Percentiles rank a stretch among this genome's conserved stretches.
phyloP scores from a whole-genome alignment of 352 stramenopile species.

The Blastocystis hominis region DNA sequence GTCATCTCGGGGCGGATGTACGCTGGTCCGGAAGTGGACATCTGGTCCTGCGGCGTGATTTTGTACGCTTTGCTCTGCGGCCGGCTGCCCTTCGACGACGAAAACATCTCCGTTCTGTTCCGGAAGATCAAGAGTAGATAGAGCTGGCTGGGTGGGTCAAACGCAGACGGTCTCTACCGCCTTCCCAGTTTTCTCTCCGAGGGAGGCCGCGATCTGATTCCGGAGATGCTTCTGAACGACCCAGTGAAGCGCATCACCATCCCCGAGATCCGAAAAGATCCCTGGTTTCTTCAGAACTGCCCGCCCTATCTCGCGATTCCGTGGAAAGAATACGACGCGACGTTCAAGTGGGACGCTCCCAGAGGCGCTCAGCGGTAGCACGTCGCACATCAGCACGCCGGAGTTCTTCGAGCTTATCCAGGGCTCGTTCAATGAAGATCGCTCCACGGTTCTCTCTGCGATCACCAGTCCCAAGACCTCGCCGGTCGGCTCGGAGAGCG shows the following conservation, averaged over 20 bases:
- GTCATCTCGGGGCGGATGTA: slow-evolving; percentile 90
- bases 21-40: slow-evolving; percentile 92
- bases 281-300: slow-evolving; percentile 94
- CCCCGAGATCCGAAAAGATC: slow-evolving; percentile 88
- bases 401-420: slow-evolving; percentile 58
- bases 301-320: slow-evolving; percentile 86
- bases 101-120: slow-evolving; percentile 94
- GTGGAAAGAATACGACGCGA: slow-evolving; percentile 51
- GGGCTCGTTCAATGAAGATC: slow-evolving; percentile 53
- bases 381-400: not conserved
- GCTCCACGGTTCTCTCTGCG: slow-evolving; percentile 45
- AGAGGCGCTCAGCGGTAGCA: not conserved
- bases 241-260: slow-evolving; percentile 98
- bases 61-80: slow-evolving; percentile 95
- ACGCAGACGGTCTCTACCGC: slow-evolving; percentile 77
- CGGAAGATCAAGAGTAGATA: slow-evolving; percentile 90
- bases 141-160: not conserved
- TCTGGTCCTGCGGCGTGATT: slow-evolving; percentile 97
- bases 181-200: slow-evolving; percentile 89
- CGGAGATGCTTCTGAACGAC: slow-evolving; percentile 94
- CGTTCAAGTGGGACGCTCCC: not conserved
- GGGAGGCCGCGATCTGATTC: slow-evolving; percentile 88
- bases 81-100: slow-evolving; percentile 88
- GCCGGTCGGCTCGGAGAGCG: not conserved
- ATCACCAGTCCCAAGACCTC: slow-evolving; percentile 23